Evolutionary conservation across 2,329 filamentous ascomycete species (phyloP), one percentile per base, ranked within the genome.

Genomic region (Alternaria burnsii): DNA sequence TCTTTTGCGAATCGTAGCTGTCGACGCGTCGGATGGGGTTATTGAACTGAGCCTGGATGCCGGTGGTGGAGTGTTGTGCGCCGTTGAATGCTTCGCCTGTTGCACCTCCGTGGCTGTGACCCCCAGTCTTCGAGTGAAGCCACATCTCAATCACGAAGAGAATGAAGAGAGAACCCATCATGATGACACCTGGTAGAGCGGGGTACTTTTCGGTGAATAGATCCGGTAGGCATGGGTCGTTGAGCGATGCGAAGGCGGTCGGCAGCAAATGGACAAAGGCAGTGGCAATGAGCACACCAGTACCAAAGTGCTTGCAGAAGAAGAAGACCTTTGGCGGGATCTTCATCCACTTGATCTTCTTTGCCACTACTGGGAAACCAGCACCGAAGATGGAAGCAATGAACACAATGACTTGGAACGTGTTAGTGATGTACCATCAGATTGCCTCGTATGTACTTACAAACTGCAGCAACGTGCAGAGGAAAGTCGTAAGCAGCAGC

Each of bases 251-350:
- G 69, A 88, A 89, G 16, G 87, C 87, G 4, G 86, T 88, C 0
- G 87, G 87, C 7, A 89, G 82, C 66, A 88, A 81, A 79, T 94
- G 91, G 26, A 94, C 91, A 72, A 95, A 95, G 56, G 92, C 91
- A 1, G 92, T 95, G 11, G 92, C 91, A 63, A 95, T 89, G n/a
- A 95, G 82, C 20, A 95, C 92, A 60, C 92, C 92, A 1, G 92
- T 95, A 72, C 92, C 77, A 53, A 79, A 79, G 69, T 88, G 86
- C 67, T 88, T 88, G 77, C 85, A 88, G 56, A 86, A 84, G 71
- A 88, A 88, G 75, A 88, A 88, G 32, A 86, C 71, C 65, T 81
- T 83, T 1, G 83, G 79, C 0, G 86, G 85, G 9, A 88, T 84
- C 75, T 85, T 87, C 70, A 88, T 77, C 83, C 84, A 86, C 55